Evolutionary conservation across 805 yeast genomes (phyloP).

Genomic region (Starmerella kuoi): DNA sequence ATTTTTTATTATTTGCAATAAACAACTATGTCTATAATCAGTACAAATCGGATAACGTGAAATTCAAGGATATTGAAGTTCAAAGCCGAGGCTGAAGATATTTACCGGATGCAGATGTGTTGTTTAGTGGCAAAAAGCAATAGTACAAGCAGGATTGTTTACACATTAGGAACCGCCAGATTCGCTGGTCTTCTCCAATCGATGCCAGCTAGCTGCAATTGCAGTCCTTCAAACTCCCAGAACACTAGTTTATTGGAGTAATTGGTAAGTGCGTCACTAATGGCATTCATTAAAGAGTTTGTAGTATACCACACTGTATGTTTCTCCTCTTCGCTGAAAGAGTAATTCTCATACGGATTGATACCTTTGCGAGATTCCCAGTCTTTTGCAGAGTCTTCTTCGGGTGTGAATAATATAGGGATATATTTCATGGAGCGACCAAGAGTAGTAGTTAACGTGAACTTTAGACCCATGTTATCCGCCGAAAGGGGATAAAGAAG

Average conservation of each 20-base stretch:
- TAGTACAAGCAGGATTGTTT: no score
- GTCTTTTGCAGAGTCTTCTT: neutral
- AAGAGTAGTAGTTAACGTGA: constrained; percentile 21
- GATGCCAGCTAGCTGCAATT: constrained; percentile 4
- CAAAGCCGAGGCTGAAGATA: neutral
- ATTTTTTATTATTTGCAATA: no score
- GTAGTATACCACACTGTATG: constrained; percentile 27
- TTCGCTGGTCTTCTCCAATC: constrained; percentile 14
- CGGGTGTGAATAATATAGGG: constrained; percentile 48
- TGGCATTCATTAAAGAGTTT: constrained; percentile 21
- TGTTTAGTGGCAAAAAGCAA: no score
- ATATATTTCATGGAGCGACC: constrained; percentile 34
- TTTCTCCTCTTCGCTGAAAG: constrained; percentile 32
- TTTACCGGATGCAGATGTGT: neutral
- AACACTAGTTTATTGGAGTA: constrained; percentile 10
- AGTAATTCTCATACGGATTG: constrained; percentile 36
- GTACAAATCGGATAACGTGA: no score
- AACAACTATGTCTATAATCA: no score
- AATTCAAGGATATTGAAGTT: no score
- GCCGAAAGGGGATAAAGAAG: constrained; percentile 52
- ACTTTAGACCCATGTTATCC: constrained; percentile 41
- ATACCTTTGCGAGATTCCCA: neutral
- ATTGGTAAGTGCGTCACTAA: constrained; percentile 20
- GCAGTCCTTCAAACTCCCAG: constrained; percentile 22
- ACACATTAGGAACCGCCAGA: neutral